phyloP scores from a whole-genome alignment of 495 filamentous ascomycete species.

The Tuber indicum region DNA sequence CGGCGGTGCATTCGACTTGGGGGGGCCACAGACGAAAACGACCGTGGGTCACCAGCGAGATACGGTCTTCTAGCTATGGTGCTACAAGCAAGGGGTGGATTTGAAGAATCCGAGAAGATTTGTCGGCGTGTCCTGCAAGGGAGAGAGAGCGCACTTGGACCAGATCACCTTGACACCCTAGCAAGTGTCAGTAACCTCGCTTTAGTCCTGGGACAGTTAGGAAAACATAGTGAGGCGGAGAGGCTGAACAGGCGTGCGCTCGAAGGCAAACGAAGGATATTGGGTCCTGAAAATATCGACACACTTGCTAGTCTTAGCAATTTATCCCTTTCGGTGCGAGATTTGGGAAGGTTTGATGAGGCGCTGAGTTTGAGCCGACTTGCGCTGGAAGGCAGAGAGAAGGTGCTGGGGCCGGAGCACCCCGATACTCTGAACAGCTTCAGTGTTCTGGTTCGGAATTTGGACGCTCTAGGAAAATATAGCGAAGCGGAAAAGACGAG shows the following conservation, averaged over 20 bases:
- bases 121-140: slow-evolving; percentile 23
- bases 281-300: slow-evolving; percentile 40
- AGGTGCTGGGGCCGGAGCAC: slow-evolving; percentile 41
- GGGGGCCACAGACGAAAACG: neutral
- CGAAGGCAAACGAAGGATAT: slow-evolving; percentile 28
- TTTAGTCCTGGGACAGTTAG: slow-evolving; percentile 28
- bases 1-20: neutral
- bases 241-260: slow-evolving; percentile 25
- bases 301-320: slow-evolving; percentile 41
- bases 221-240: slow-evolving; percentile 44
- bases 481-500: slow-evolving; percentile 38
- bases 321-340: slow-evolving; percentile 36
- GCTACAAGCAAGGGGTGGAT: slow-evolving; percentile 40
- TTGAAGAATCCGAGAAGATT: slow-evolving; percentile 43
- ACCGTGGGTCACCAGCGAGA: neutral
- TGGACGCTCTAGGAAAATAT: slow-evolving; percentile 18
- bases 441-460: slow-evolving; percentile 34
- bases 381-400: slow-evolving; percentile 36
- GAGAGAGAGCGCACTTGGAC: slow-evolving; percentile 18
- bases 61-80: slow-evolving; percentile 38
- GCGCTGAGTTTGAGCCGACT: slow-evolving; percentile 41
- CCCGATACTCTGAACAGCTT: slow-evolving; percentile 31
- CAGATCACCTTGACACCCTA: slow-evolving; percentile 6
- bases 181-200: neutral
- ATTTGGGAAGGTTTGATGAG: slow-evolving; percentile 42